phyloP scores from a whole-genome alignment of 2,329 filamentous ascomycete genomes.

The Penicillium sp. region DNA sequence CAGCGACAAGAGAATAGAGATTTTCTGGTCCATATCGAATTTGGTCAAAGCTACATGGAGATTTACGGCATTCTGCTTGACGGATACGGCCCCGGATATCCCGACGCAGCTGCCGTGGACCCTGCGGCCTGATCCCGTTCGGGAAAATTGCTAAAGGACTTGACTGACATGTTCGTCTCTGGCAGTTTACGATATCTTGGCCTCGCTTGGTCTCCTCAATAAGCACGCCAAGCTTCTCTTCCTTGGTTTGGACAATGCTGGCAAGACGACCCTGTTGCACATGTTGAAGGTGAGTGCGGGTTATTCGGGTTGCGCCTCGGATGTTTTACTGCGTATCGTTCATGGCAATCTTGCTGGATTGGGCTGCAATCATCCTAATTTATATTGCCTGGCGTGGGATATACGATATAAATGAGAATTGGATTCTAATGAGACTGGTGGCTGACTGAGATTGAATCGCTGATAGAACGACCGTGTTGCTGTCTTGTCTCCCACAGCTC shows the following conservation, averaged over 20 bases:
- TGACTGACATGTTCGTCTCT: conserved; percentile 10
- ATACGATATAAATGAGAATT: background rate
- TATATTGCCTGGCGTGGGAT: conserved; percentile 2
- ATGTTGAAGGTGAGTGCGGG: conserved; percentile 74
- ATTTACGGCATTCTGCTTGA: background rate
- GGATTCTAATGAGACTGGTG: conserved; percentile 2
- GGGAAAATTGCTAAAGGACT: background rate
- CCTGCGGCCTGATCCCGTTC: conserved; percentile 9
- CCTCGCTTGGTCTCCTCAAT: conserved; percentile 81
- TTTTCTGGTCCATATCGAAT: no score
- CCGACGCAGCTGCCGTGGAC: conserved; percentile 9
- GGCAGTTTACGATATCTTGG: conserved; percentile 81
- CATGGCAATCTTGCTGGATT: no score
- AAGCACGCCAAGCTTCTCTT: conserved; percentile 95
- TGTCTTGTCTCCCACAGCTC: conserved; percentile 81
- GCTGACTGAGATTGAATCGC: conserved; percentile 8
- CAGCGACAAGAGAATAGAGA: no score
- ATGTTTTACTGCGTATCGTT: conserved; percentile 1
- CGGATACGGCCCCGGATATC: background rate
- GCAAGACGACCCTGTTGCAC: conserved; percentile 88
- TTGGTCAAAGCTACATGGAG: no score
- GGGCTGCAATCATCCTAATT: no score
- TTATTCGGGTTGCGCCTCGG: background rate
- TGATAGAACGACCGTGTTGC: conserved; percentile 82
- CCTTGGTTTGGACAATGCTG: conserved; percentile 87